Conservation (phyloP, 768 basidiomycete species). For the Kwoniella bestiolae region DNA sequence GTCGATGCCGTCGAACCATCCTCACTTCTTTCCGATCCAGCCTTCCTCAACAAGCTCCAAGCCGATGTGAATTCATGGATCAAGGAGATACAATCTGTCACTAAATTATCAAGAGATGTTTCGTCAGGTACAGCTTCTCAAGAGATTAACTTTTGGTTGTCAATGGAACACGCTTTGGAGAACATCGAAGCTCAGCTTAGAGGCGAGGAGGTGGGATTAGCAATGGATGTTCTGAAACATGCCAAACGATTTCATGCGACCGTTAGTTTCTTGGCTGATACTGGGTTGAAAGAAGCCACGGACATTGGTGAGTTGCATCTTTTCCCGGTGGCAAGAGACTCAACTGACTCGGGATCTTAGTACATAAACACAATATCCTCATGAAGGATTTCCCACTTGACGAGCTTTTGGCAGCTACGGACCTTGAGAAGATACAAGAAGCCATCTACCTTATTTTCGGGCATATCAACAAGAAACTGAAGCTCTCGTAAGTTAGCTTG, state of each 20-base stretch:
- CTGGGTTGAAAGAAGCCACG: slow-evolving; percentile 90
- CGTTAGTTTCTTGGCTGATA: slow-evolving; percentile 96
- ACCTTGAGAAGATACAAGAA: slow-evolving; percentile 92
- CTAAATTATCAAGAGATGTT: slow-evolving; percentile 92
- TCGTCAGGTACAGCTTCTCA: slow-evolving; percentile 93
- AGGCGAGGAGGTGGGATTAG: slow-evolving; percentile 79
- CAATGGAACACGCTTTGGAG: slow-evolving; percentile 89
- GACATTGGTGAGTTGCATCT: slow-evolving; percentile 69
- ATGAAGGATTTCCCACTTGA: slow-evolving; percentile 99
- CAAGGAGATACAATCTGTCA: slow-evolving; percentile 94
- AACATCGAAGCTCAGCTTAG: slow-evolving; percentile 88
- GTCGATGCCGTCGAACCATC: slow-evolving; percentile 77
- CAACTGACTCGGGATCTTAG: slow-evolving; percentile 58
- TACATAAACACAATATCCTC: slow-evolving; percentile 95
- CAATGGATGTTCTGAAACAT: slow-evolving; percentile 80
- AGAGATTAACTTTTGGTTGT: slow-evolving; percentile 99
- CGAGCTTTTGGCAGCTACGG: slow-evolving; percentile 93
- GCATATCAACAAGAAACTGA: slow-evolving; percentile 93
- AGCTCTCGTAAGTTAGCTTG: slow-evolving; percentile 66
- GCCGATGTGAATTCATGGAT: slow-evolving; percentile 96
- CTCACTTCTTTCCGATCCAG: slow-evolving; percentile 78
- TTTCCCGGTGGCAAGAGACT: neutral
- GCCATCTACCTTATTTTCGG: slow-evolving; percentile 82
- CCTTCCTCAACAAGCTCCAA: slow-evolving; percentile 91
- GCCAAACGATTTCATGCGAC: slow-evolving; percentile 97